Conservation (phyloP, 768 basidiomycete species). For the Lactarius sanguifluus region DNA sequence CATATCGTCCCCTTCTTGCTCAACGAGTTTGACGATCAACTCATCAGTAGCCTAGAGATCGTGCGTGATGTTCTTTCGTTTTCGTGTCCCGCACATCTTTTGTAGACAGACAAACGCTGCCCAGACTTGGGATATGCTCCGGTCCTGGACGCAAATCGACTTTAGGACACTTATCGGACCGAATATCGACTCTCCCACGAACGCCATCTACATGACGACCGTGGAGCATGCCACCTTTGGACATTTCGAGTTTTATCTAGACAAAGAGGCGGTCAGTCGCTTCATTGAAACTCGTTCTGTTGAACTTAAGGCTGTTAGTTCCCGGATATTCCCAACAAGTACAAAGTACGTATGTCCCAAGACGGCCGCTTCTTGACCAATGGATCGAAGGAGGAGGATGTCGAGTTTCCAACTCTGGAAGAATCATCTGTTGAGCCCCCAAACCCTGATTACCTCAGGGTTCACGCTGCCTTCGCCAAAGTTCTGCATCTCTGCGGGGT, state of each 20-base stretch:
- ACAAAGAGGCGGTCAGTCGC: not conserved
- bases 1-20: not conserved
- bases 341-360: not conserved
- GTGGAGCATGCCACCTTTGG: not conserved
- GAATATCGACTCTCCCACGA: not conserved
- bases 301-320: not conserved
- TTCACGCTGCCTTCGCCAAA: not conserved
- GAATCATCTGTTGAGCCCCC: not conserved
- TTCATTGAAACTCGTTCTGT: not conserved
- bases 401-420: not conserved
- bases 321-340: not conserved
- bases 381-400: not conserved
- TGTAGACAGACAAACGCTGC: not conserved
- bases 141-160: not conserved
- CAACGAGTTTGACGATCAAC: not conserved
- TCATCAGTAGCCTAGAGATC: not conserved
- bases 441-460: not conserved
- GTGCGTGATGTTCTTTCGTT: not conserved
- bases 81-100: not conserved
- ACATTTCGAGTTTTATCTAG: not conserved
- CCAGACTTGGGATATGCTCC: not conserved
- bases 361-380: not conserved
- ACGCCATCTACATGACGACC: not conserved
- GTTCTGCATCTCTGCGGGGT: not conserved
- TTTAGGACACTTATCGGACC: not conserved